Conservation (phyloP, 305 asterid species). For the Euphrasia arctica region DNA sequence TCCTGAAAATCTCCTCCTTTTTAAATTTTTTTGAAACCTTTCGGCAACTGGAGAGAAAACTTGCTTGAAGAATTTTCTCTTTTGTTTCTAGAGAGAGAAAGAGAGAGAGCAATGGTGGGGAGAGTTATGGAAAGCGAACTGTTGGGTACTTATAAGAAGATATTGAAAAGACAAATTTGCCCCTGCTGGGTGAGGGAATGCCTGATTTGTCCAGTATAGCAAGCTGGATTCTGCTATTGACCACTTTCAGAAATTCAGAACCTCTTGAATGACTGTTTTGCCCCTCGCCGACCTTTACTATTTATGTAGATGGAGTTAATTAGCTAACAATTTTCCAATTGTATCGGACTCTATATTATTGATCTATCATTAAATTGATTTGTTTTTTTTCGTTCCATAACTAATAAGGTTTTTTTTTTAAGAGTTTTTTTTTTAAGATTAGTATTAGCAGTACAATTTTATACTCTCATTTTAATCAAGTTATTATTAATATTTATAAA, state of each 20-base stretch:
- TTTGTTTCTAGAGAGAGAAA: conserved; percentile 1
- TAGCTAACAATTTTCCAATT: too few relatives aligned
- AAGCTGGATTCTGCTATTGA: conserved; percentile 56
- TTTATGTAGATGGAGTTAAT: neutral
- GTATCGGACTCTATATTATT: too few relatives aligned
- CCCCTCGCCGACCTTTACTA: conserved; percentile 25
- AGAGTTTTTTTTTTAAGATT: too few relatives aligned
- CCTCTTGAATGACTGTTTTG: conserved; percentile 28
- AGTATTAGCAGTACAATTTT: too few relatives aligned
- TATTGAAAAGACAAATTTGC: conserved; percentile 27
- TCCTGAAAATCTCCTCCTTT: conserved; percentile 18
- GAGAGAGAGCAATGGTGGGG: conserved; percentile 26
- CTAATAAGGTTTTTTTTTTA: too few relatives aligned
- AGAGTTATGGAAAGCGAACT: conserved; percentile 40
- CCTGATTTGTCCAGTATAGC: conserved; percentile 50
- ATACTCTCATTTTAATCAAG: too few relatives aligned
- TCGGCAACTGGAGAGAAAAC: conserved; percentile 37
- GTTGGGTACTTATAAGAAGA: conserved; percentile 39
- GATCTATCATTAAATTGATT: too few relatives aligned
- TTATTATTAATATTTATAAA: too few relatives aligned
- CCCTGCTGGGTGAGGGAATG: conserved; percentile 38
- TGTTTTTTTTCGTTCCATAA: too few relatives aligned
- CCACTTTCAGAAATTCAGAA: conserved; percentile 36
- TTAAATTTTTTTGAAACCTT: neutral
- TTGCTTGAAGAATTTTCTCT: conserved; percentile 25